Conservation (phyloP, 176 grass and related monocot species). For the Luzula sylvatica region DNA sequence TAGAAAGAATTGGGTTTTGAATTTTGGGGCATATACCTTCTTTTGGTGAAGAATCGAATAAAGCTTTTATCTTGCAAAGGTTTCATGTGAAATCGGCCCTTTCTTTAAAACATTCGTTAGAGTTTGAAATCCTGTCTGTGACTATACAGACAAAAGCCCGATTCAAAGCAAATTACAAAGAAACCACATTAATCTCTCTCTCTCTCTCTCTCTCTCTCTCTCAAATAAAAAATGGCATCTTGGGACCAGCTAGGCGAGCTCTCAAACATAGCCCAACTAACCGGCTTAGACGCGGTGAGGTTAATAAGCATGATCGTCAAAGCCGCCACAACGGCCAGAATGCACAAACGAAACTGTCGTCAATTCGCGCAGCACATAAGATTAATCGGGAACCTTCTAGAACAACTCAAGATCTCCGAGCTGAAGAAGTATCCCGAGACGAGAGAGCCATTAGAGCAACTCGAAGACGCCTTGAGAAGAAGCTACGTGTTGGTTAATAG, state of each 20-base stretch:
- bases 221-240: conserved; percentile 30
- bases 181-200: background rate
- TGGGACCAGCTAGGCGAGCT: conserved; percentile 49
- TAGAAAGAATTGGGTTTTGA: background rate
- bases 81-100: conserved; percentile 15
- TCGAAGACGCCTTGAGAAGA: conserved; percentile 60
- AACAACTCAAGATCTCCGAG: conserved; percentile 67
- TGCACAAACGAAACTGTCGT: conserved; percentile 82
- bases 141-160: background rate
- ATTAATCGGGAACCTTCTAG: conserved; percentile 66
- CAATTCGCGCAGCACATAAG: conserved; percentile 65
- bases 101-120: conserved; percentile 18
- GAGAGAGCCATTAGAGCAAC: conserved; percentile 77
- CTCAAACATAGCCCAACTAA: conserved; percentile 51
- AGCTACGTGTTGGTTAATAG: conserved; percentile 53
- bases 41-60: conserved; percentile 9
- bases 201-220: no score
- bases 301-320: conserved; percentile 61
- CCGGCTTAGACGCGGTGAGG: conserved; percentile 58
- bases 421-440: conserved; percentile 92
- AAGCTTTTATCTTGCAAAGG: background rate
- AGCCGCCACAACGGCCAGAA: conserved; percentile 57
- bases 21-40: background rate
- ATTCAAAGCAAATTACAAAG: conserved; percentile 12
- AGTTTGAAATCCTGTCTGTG: conserved; percentile 18